Evolutionary conservation across 257 asterid species (phyloP).

Genomic region (Solanum corneliomulleri): DNA sequence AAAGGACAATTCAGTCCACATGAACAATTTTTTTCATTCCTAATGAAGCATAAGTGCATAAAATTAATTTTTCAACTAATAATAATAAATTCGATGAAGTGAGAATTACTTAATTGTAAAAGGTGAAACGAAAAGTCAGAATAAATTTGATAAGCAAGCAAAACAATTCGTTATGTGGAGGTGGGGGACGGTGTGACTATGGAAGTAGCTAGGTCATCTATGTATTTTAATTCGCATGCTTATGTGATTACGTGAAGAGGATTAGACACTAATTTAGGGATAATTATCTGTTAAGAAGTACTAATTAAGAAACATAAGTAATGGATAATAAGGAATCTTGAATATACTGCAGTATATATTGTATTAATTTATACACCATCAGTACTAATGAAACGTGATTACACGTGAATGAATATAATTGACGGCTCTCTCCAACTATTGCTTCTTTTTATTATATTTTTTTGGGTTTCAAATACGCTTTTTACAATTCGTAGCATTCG

Average conservation of each 20-base stretch:
- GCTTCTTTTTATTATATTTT: not conserved
- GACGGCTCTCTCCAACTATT: not conserved
- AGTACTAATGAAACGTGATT: not conserved
- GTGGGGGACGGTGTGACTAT: not conserved
- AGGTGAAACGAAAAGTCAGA: not conserved
- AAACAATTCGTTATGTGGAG: not conserved
- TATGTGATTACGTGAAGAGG: not conserved
- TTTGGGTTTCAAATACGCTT: not conserved
- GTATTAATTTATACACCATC: not conserved
- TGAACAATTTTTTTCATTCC: not conserved
- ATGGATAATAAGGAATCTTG: conserved; percentile 7
- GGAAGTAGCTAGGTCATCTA: not conserved
- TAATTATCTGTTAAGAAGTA: not conserved
- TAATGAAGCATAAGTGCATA: not conserved
- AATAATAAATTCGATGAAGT: not conserved
- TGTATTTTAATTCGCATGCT: not conserved
- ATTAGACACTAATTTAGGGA: not conserved
- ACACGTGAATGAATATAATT: not conserved
- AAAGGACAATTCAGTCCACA: not conserved
- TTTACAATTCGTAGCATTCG: not conserved
- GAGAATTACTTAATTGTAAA: not conserved
- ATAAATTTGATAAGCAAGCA: not conserved
- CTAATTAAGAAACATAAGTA: not conserved
- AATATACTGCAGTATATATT: not conserved
- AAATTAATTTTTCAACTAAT: not conserved